Base-by-base conservation (phyloP, 2,329 filamentous ascomycete species). In the Pseudogymnoascus sp. region DNA sequence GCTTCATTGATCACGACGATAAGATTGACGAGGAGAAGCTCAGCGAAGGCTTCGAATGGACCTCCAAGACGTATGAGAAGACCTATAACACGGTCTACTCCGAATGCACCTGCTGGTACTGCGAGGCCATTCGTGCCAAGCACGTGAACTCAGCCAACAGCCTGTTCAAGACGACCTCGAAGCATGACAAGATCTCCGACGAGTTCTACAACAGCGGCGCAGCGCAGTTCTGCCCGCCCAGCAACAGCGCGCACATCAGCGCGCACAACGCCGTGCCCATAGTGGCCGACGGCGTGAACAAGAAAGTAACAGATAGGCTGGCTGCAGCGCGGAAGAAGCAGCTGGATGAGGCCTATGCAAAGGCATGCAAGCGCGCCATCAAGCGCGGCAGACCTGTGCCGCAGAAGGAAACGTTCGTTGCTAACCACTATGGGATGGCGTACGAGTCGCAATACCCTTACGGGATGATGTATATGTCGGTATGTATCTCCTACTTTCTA, bases 101-200 rank as follows among this genome's bases (percentile, higher is more conserved):
- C 1, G 87, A 89, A 73, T 93, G 90, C 69, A 89, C 85, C 0
- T 93, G 90, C 74, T 93, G 89, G 89, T 91, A 93, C 73, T 96
- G 91, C 75, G 90, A 95, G 74, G 69, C 86, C 4, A 81, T 87
- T 61, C 84, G 88, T 35, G 78, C 84, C 46, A 76, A 81, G 2
- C 79, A 86, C 68, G 78, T 84, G 2, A 80, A 78, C 10, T 72
- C 76, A 1, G 67, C 82, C 2, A 77, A 76, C 3, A 76, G 75
- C 16, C 68, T 79, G 1, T 75, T 87, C 14, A 77, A 78, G 5
- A 68, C 78, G 5, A 28, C 33, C 6, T 80, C 78, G 0, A 77
- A 74, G 26, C 76, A 78, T 6, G 77, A 81, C 43, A 81, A 79
- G 75, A 71, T 79, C 63, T 66, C 74, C 60, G 75, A 84, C 62